Conservation (phyloP, 177 flowering plant genomes). For the Vitis hybrid region DNA sequence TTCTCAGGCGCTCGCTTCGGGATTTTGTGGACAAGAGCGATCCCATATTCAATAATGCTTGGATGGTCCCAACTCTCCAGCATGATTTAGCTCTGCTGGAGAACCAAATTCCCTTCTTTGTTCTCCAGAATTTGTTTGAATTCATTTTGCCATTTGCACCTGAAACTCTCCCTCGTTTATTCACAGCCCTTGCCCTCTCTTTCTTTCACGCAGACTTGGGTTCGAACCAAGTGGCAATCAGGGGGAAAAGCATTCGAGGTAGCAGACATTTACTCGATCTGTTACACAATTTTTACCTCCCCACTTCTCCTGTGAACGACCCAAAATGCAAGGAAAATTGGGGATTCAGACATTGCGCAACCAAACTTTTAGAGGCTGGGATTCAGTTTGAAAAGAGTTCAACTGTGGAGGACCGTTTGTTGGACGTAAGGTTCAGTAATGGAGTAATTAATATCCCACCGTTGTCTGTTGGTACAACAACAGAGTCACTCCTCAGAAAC, state of each 20-base stretch:
- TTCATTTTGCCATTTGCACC: background rate
- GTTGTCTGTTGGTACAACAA: background rate
- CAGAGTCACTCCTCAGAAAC: conserved; percentile 9
- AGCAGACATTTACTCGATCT: conserved; percentile 9
- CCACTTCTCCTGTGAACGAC: background rate
- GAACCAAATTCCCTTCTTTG: conserved; percentile 19
- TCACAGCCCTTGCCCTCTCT: conserved; percentile 3
- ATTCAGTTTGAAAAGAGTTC: conserved; percentile 1
- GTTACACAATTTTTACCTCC: conserved; percentile 7
- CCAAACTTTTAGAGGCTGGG: conserved; percentile 12
- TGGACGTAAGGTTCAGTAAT: conserved; percentile 3
- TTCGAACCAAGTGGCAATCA: background rate
- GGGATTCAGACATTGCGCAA: conserved; percentile 7
- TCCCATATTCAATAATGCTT: conserved; percentile 3
- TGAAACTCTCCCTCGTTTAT: background rate
- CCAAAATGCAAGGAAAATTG: background rate
- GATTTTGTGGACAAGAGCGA: background rate
- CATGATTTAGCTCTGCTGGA: conserved; percentile 12
- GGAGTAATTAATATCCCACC: conserved; percentile 7
- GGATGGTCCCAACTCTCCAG: conserved; percentile 1
- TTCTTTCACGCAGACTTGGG: conserved; percentile 10
- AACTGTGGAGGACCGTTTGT: background rate
- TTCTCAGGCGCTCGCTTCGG: background rate
- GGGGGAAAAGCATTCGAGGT: background rate
- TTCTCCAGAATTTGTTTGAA: conserved; percentile 11